phyloP scores from a whole-genome alignment of 257 asterid genomes.

The Paraleonurus japonicus region DNA sequence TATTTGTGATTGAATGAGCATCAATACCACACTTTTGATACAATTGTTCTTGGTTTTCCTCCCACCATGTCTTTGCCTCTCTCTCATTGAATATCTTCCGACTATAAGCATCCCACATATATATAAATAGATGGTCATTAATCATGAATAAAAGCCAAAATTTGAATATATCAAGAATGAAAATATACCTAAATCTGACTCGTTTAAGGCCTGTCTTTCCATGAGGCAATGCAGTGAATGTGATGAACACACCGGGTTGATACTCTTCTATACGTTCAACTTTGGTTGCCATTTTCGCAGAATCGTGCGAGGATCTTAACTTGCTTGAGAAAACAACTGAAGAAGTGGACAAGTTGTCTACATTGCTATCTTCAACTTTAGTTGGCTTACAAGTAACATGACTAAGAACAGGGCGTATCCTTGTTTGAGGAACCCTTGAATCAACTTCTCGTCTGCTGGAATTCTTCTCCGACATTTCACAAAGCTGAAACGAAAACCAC shows the following conservation, averaged over 20 bases:
- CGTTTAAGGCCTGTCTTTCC: conserved; percentile 12
- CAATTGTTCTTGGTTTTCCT: conserved; percentile 12
- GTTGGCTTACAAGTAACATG: background rate
- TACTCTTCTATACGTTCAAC: conserved; percentile 19
- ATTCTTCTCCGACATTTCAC: conserved; percentile 12
- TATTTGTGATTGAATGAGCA: background rate
- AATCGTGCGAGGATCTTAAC: conserved; percentile 1
- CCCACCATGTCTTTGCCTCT: conserved; percentile 33
- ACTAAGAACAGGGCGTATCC: background rate
- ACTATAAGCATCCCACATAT: background rate
- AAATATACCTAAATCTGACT: conserved; percentile 22
- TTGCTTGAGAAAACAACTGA: conserved; percentile 14
- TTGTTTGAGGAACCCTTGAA: background rate
- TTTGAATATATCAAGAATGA: background rate
- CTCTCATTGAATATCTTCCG: conserved; percentile 19
- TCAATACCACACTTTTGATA: conserved; percentile 12
- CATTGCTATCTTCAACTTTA: background rate
- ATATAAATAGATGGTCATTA: background rate
- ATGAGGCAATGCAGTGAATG: conserved; percentile 19
- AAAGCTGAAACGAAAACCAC: background rate
- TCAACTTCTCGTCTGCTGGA: background rate
- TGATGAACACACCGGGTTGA: conserved; percentile 25
- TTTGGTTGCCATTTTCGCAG: background rate
- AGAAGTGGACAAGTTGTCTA: background rate
- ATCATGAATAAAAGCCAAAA: background rate